Percentiles rank a stretch among this genome's conserved stretches.
Evolutionary conservation across 2,329 filamentous ascomycete genomes (phyloP).

Genomic region (Paecilomyces variotii): DNA sequence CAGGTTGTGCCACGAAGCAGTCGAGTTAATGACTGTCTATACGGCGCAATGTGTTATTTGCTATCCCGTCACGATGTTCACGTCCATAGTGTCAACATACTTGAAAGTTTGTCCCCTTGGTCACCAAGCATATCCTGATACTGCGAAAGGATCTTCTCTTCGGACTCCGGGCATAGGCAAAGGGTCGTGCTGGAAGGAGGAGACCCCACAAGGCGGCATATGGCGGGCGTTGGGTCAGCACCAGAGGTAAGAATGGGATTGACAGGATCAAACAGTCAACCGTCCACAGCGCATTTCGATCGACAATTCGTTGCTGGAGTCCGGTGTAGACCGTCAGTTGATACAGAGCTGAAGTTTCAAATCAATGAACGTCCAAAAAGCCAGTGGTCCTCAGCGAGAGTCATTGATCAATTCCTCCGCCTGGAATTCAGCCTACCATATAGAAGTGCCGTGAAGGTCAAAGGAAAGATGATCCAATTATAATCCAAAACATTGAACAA

Average conservation of each 20-base stretch:
- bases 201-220: slow-evolving; percentile 3
- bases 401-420: not conserved
- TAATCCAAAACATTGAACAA: not conserved
- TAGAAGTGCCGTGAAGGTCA: slow-evolving; percentile 1
- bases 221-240: slow-evolving; percentile 1
- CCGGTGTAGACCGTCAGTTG: not conserved
- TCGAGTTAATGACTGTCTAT: slow-evolving; percentile 3
- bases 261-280: slow-evolving; percentile 1
- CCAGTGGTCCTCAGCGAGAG: not conserved
- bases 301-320: not conserved
- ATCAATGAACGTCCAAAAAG: not conserved
- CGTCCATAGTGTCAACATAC: not conserved
- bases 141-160: slow-evolving; percentile 1
- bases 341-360: not conserved
- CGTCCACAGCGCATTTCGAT: not conserved
- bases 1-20: slow-evolving; percentile 2
- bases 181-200: slow-evolving; percentile 4
- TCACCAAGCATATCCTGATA: slow-evolving; percentile 4
- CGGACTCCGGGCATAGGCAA: not conserved
- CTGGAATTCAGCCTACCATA: slow-evolving; percentile 1
- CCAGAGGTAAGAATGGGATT: not conserved
- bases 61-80: not conserved
- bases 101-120: slow-evolving; percentile 4
- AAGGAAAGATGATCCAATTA: slow-evolving; percentile 6
- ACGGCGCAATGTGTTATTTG: not conserved